Evolutionary conservation across 306 rosid genomes (phyloP), one percentile per base, ranked within the genome.

Genomic region (Abrus pulchellus): DNA sequence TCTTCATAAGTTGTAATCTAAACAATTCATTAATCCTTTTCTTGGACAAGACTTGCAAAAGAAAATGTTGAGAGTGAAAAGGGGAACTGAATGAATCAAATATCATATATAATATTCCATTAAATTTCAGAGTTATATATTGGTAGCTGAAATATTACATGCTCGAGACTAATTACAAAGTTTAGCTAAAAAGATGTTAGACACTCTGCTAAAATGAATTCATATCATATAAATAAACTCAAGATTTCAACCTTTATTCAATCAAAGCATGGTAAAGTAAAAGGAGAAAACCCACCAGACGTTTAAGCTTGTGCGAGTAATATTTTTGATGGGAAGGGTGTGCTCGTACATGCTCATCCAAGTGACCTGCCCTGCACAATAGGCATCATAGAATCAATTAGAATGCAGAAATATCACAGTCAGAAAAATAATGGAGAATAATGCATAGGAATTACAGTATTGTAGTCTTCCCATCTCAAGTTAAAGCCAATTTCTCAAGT

Each of bases 271-370:
- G 66, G 61, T 28, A 45, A 65, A 14, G 78, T 41, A 79, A 59
- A 78, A 56, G 29, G 69, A 47, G 50, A 62, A 80, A 28, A 89
- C 97, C 81, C 74, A 90, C 98, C 83, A 92, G 90, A 66, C 95
- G 94, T 79, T 85, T 86, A 81, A 94, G 90, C 78, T 92, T 94
- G 85, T 94, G 98, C 30, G 98, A 94, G 84, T 90, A 94, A 85
- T 80, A 88, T 68, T 79, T 89, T 78, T 73, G 87, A 88, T 94
- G 98, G 14, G 94, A 89, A 50, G 89, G 83, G 75, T 90, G 85
- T 40, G 80, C 45, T 54, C 59, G 85, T 85, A 94, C 86, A 84
- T 94, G 98, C 91, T 89, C 92, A 55, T 81, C 76, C 92, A 94
- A 82, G 86, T 94, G 98, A 47, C 98, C 97, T 83, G 91, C 90